A percentile compares a stretch with the other conserved stretches of the same genome.
phyloP scores from a whole-genome alignment of 192 early-diverging fungal species.

The Coemansia reversa region DNA sequence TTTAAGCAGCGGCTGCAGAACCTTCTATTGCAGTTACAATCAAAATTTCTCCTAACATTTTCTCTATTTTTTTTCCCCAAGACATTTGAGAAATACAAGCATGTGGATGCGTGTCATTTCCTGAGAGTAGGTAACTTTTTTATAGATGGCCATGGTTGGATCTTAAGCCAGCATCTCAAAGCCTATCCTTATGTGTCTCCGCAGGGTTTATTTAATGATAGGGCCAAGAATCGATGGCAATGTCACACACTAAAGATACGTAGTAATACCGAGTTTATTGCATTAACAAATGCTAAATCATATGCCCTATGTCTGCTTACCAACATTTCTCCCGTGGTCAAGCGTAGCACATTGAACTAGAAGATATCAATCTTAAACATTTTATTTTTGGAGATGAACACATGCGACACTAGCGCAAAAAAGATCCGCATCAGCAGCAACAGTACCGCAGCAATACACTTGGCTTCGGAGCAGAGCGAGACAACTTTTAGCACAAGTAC shows the following conservation, averaged over 20 bases:
- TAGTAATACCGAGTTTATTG: neutral
- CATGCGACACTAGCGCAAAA: neutral
- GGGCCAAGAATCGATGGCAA: no score
- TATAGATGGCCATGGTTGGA: neutral
- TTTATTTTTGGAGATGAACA: neutral
- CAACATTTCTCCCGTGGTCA: neutral
- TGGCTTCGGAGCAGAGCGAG: conserved; percentile 13
- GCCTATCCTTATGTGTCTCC: neutral
- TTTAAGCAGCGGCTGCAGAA: neutral
- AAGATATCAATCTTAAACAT: neutral
- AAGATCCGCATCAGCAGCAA: conserved; percentile 8
- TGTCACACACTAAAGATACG: neutral
- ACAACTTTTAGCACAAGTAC: neutral
- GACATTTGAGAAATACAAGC: neutral
- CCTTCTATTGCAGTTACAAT: neutral
- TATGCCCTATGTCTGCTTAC: neutral
- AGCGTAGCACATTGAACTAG: neutral
- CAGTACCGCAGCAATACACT: conserved; percentile 16
- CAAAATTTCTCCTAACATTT: neutral
- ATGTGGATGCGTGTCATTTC: neutral
- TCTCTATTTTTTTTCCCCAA: neutral
- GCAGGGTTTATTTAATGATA: neutral
- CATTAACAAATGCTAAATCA: neutral
- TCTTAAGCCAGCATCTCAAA: neutral
- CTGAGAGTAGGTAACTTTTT: neutral